phyloP scores from a whole-genome alignment of 108 stramenopile genomes.

The Epithemia pelagica region DNA sequence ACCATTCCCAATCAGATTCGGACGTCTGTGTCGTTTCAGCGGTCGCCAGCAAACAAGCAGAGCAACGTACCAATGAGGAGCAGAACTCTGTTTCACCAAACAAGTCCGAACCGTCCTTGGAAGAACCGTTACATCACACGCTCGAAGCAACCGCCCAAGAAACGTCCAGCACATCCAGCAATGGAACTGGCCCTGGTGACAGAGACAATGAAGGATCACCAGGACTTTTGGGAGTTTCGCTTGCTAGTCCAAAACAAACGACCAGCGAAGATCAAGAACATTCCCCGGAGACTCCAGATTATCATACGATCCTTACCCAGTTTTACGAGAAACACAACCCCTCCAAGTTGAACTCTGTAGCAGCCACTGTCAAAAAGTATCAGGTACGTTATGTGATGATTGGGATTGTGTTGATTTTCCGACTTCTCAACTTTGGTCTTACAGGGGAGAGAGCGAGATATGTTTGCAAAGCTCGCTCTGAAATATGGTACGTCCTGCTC shows the following conservation, averaged over 20 bases:
- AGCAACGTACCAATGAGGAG: too few species aligned
- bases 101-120: too few species aligned
- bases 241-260: background rate
- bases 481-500: slow-evolving; percentile 32
- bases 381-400: slow-evolving; percentile 45
- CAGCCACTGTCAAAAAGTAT: slow-evolving; percentile 55
- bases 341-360: slow-evolving; percentile 56
- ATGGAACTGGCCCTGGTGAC: too few species aligned
- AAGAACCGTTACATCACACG: too few species aligned
- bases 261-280: background rate
- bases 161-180: too few species aligned
- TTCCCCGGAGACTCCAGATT: background rate
- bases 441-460: slow-evolving; percentile 27
- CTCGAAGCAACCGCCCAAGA: too few species aligned
- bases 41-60: too few species aligned
- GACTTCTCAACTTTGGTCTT: background rate
- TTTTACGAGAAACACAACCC: slow-evolving; percentile 69
- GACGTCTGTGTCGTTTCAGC: too few species aligned
- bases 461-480: slow-evolving; percentile 41
- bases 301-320: background rate
- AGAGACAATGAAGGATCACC: background rate
- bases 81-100: too few species aligned
- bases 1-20: too few species aligned
- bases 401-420: too few species aligned
- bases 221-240: background rate